Evolutionary conservation across 768 basidiomycete species (phyloP).

Genomic region (Mycena capillaripes): DNA sequence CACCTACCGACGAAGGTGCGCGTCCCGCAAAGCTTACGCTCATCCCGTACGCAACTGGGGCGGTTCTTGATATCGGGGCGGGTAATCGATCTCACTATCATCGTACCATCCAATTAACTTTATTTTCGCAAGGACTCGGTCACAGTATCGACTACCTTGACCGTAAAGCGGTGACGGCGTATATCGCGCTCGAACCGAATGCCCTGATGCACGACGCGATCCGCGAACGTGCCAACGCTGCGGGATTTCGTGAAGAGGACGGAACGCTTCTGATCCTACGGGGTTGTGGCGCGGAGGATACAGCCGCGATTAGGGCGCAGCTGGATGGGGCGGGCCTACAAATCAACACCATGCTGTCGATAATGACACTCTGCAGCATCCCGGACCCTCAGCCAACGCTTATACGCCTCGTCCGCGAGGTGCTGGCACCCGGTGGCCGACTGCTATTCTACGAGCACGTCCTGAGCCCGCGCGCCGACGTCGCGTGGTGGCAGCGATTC

Average conservation of each 20-base stretch:
- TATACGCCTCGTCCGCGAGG: conserved; percentile 58
- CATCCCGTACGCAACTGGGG: conserved; percentile 68
- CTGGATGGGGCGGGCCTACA: conserved; percentile 41
- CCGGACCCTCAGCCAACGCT: conserved; percentile 68
- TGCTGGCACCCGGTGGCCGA: conserved; percentile 75
- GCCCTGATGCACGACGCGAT: conserved; percentile 71
- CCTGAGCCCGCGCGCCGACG: conserved; percentile 61
- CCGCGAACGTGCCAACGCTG: conserved; percentile 59
- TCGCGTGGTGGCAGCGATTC: conserved; percentile 80
- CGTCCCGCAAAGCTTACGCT: conserved; percentile 59
- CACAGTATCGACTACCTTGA: conserved; percentile 76
- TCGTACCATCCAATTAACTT: not conserved
- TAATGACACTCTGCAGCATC: conserved; percentile 77
- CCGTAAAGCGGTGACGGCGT: conserved; percentile 65
- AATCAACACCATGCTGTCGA: conserved; percentile 74
- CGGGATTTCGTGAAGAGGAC: conserved; percentile 66
- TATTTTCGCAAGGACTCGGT: conserved; percentile 64
- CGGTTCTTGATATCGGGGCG: conserved; percentile 78
- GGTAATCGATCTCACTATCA: conserved; percentile 48
- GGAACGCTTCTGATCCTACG: conserved; percentile 69
- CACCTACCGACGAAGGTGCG: conserved; percentile 59
- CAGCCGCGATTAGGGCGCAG: conserved; percentile 58
- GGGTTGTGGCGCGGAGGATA: conserved; percentile 74
- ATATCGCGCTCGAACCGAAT: conserved; percentile 84
- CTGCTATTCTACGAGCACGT: conserved; percentile 83